phyloP scores from a whole-genome alignment of 2,329 filamentous ascomycete genomes.

The Dactylellina sp. region DNA sequence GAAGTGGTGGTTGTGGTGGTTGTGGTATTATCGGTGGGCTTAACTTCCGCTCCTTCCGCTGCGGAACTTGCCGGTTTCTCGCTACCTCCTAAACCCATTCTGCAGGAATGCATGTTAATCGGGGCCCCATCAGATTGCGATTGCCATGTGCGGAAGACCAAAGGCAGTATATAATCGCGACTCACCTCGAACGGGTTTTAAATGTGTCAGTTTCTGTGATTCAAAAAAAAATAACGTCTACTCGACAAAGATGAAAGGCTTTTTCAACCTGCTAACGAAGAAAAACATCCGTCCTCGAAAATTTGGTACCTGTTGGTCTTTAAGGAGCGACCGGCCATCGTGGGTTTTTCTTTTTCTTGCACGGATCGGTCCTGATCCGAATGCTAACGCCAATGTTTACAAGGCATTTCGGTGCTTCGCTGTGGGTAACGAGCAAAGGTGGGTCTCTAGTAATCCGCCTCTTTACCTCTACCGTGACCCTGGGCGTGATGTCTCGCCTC shows the following conservation, averaged over 20 bases:
- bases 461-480: conserved; percentile 26
- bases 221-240: too few relatives aligned
- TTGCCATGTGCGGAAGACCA: conserved; percentile 14
- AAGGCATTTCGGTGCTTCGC: conserved; percentile 2
- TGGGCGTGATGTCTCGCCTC: conserved; percentile 8
- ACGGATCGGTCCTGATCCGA: conserved; percentile 44
- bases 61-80: conserved; percentile 56
- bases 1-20: conserved; percentile 31
- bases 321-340: conserved; percentile 50
- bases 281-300: conserved; percentile 23
- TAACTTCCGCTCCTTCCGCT: conserved; percentile 42
- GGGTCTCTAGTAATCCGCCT: conserved; percentile 27
- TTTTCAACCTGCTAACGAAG: conserved; percentile 35
- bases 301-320: conserved; percentile 39
- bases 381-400: conserved; percentile 7
- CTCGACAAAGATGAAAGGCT: background rate
- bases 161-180: conserved; percentile 13
- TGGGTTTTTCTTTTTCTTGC: conserved; percentile 53
- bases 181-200: conserved; percentile 36
- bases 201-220: conserved; percentile 23
- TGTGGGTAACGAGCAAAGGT: conserved; percentile 27
- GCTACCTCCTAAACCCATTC: conserved; percentile 55
- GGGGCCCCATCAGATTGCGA: conserved; percentile 19
- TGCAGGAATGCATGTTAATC: conserved; percentile 53
- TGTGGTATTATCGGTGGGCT: conserved; percentile 27